Evolutionary conservation across 2,329 filamentous ascomycete species (phyloP), one percentile per base, ranked within the genome.

Genomic region (Xylaria sp.): DNA sequence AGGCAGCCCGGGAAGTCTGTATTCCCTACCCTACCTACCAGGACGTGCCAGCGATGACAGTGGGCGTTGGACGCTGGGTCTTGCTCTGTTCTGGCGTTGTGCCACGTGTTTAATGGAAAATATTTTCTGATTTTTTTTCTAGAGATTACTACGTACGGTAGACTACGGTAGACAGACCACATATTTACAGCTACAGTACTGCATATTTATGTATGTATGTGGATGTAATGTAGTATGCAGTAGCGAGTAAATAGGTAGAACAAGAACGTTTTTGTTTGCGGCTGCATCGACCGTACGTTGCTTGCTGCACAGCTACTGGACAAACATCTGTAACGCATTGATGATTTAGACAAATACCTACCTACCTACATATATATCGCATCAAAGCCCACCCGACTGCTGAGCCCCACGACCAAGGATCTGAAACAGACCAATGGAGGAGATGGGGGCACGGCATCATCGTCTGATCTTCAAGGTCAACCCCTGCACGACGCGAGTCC

Each of bases 381-480:
- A 46, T 46, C 41, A 7, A 46, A 46, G 20, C 18, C 37, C 37
- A 44, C 37, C 34, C 15, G 9, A 2, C 18, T 55, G 5, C 25
- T 18, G 34, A 34, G 68, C 50, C 68, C 69, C 63, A 57, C 69
- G 63, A 67, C 65, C 41, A 62, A 54, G 59, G 61, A 57, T 73
- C 72, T 76, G 75, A 76, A 76, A 76, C 75, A 28, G 66, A 18
- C 74, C 73, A 66, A 73, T 63, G 63, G 52, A 41, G 58, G 20
- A 66, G 56, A 13, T 6, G 6, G 48, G 66, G 62, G 51, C n/a
- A 60, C 66, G 66, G 56, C 70, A 71, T 72, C 69, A 73, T 73
- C 71, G 73, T 73, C 71, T 69, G 64, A 74, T 73, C 55, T 71
- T 23, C 66, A 54, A 9, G 62, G 60, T 56, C 56, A 7, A 58